These are phyloP conservation scores for Achaetomiella virescens DNA, from an alignment of 495 filamentous ascomycete genomes.

Conservation along the genomic window DNA sequence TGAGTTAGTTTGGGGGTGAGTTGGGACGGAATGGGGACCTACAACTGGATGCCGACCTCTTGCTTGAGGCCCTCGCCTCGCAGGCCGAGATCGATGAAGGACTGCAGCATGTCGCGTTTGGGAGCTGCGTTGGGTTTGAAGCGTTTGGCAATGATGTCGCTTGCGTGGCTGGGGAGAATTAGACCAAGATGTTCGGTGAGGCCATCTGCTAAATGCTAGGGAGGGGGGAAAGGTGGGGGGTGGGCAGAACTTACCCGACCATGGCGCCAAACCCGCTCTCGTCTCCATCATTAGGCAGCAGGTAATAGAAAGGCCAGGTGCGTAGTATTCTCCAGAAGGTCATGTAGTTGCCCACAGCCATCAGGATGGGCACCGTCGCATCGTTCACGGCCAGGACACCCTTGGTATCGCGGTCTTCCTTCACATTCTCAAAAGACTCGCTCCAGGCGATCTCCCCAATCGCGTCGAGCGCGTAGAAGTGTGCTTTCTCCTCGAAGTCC, in stretches of 20 bases:
- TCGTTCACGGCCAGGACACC: conserved; percentile 50
- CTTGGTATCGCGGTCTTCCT: conserved; percentile 51
- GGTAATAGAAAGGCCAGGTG: conserved; percentile 17
- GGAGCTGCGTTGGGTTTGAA: conserved; percentile 14
- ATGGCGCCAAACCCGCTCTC: conserved; percentile 17
- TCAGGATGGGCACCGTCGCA: conserved; percentile 41
- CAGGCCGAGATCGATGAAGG: conserved; percentile 41
- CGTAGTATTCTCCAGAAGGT: conserved; percentile 49
- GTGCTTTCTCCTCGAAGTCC: conserved; percentile 45
- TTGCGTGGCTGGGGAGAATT: not conserved
- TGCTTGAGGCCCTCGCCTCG: conserved; percentile 32
- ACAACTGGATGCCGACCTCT: conserved; percentile 41
- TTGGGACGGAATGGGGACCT: conserved; percentile 31
- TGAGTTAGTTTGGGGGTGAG: conserved; percentile 38
- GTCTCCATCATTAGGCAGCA: conserved; percentile 19
- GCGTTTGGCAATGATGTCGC: conserved; percentile 17
- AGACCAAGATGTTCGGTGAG: too few species aligned
- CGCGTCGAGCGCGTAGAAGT: conserved; percentile 54
- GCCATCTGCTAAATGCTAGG: not conserved
- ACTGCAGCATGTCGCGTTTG: conserved; percentile 34
- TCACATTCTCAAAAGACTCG: conserved; percentile 55
- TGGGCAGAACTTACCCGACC: conserved; percentile 14
- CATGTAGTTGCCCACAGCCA: conserved; percentile 46
- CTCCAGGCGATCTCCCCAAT: conserved; percentile 61
- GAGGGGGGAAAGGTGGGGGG: not conserved